Percentiles rank a stretch among this genome's conserved stretches.
Conservation (phyloP, 805 yeast genomes). For the Candida piceae region DNA sequence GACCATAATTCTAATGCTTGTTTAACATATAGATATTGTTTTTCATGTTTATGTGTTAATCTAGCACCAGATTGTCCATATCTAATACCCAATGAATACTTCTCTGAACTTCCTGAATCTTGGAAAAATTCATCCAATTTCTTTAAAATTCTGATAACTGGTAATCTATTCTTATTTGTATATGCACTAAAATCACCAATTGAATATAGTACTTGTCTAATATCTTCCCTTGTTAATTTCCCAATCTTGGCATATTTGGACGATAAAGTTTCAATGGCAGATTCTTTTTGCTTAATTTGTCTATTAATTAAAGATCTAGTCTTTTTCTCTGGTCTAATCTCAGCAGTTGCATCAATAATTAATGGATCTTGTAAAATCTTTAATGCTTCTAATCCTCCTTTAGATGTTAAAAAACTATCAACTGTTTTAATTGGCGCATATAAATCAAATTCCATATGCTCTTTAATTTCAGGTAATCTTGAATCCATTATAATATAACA, state of each 20-base stretch:
- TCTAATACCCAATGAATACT: slow-evolving; percentile 54
- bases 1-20: slow-evolving; percentile 77
- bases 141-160: slow-evolving; percentile 58
- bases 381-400: slow-evolving; percentile 30
- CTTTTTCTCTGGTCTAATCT: slow-evolving; percentile 56
- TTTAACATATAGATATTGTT: slow-evolving; percentile 68
- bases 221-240: slow-evolving; percentile 51
- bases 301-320: slow-evolving; percentile 48
- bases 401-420: slow-evolving; percentile 38
- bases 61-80: slow-evolving; percentile 68
- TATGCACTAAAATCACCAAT: slow-evolving; percentile 77
- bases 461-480: slow-evolving; percentile 61
- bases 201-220: slow-evolving; percentile 69
- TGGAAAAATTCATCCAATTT: slow-evolving; percentile 45
- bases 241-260: slow-evolving; percentile 37
- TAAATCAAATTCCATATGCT: slow-evolving; percentile 69
- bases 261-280: slow-evolving; percentile 60
- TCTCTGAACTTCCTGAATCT: slow-evolving; percentile 21
- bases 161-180: slow-evolving; percentile 61
- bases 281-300: slow-evolving; percentile 61
- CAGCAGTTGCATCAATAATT: slow-evolving; percentile 60
- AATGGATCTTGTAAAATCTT: slow-evolving; percentile 31
- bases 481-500: slow-evolving; percentile 88
- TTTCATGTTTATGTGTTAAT: slow-evolving; percentile 65
- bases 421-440: slow-evolving; percentile 71